Base-by-base conservation (phyloP, 164 flowering plant genomes). In the Umbellularia californica region DNA sequence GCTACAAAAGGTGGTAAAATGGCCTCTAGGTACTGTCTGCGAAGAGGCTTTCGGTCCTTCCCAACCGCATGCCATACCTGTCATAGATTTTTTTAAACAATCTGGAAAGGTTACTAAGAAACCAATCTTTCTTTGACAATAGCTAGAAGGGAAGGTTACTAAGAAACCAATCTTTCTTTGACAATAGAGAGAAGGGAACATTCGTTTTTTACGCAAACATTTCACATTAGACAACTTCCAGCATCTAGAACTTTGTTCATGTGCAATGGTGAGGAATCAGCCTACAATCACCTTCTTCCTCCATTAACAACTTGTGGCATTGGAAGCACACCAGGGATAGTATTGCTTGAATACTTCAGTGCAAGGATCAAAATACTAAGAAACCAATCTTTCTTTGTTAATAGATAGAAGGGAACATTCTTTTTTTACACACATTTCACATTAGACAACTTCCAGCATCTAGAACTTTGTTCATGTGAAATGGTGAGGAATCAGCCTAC, bases 1-100 rank as follows among this genome's bases (percentile, higher is more conserved):
- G 97, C 97, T 77, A 96, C 96, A 92, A 89, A 96, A 58, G 99
- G 97, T 28, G 99, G 99, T 72, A 94, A 70, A 80, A 96, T 89
- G 63, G 91, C 88, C 82, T 96, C 99, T 74, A 96, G 84, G 78
- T 94, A 96, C 82, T 88, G 94, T 65, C 89, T 91, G 41, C 99
- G 97, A 52, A 92, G 90, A 76, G 93, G 91, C 64, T 82, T 88
- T 80, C 87, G 79, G 50, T 96, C 97, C 84, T 81, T 87, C 78
- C 94, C 82, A 65, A 96, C 87, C 64, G 99, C 94, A 88, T 96
- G 98, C 90, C 92, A 96, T 50, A 93, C 89, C 99, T 96, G 85
- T 83, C 17, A 66, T 30, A 78, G 76, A 23, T 70, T 47, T 73
- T 73, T 62, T 64, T 30, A 35, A 70, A 69, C 19, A 7, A 52